phyloP scores from a whole-genome alignment of 768 basidiomycete species.

The Rossbeevera mucosa region DNA sequence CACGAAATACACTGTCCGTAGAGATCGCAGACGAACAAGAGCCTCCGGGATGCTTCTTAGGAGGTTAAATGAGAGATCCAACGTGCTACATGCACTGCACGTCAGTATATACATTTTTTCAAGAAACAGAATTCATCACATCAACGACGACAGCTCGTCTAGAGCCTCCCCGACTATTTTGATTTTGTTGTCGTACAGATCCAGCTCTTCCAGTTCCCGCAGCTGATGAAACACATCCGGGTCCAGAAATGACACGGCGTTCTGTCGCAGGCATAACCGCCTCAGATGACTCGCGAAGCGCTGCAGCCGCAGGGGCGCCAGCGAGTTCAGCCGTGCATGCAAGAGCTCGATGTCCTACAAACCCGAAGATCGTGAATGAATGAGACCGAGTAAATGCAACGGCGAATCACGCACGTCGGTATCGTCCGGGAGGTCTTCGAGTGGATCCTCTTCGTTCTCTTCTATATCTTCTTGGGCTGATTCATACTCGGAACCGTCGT shows the following conservation, averaged over 20 bases:
- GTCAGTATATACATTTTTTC: background rate
- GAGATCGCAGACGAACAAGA: conserved; percentile 50
- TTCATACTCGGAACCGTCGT: conserved; percentile 34
- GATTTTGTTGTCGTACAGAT: conserved; percentile 94
- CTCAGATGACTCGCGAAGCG: conserved; percentile 69
- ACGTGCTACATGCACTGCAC: conserved; percentile 41
- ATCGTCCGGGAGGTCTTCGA: conserved; percentile 78
- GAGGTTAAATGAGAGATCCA: conserved; percentile 96
- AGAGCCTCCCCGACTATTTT: conserved; percentile 68
- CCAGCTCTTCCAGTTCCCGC: conserved; percentile 76
- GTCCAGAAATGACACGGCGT: conserved; percentile 69
- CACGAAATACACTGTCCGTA: conserved; percentile 86
- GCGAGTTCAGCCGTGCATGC: conserved; percentile 69
- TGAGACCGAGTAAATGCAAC: background rate
- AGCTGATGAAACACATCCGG: conserved; percentile 66
- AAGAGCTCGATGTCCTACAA: conserved; percentile 81
- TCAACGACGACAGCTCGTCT: conserved; percentile 49
- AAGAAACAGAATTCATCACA: conserved; percentile 36
- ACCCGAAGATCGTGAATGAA: background rate
- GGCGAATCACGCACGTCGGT: conserved; percentile 56
- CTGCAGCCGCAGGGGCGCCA: conserved; percentile 61
- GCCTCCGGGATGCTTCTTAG: conserved; percentile 65
- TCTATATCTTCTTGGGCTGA: conserved; percentile 38
- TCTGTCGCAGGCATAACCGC: conserved; percentile 82
- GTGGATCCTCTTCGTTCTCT: conserved; percentile 58